These are phyloP conservation scores for Polytolypa hystricis DNA, from an alignment of 2,329 filamentous ascomycete genomes.

Conservation along the genomic window DNA sequence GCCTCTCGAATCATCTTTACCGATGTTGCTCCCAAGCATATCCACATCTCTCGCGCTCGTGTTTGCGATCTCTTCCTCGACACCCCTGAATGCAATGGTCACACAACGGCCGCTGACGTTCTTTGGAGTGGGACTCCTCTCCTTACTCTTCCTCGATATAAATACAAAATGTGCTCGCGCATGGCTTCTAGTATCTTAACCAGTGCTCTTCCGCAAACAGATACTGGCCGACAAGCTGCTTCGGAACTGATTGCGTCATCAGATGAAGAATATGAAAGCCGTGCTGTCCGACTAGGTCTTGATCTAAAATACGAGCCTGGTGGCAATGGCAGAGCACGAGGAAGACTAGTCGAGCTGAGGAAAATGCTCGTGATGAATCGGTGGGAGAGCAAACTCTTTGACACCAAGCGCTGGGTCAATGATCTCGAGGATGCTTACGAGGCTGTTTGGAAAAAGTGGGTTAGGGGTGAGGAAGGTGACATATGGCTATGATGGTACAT, in stretches of 20 bases:
- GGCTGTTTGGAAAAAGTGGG: slow-evolving; percentile 82
- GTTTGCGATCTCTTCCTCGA: slow-evolving; percentile 93
- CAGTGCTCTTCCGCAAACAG: slow-evolving; percentile 67
- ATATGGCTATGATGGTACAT: slow-evolving; percentile 57
- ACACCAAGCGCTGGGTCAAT: slow-evolving; percentile 80
- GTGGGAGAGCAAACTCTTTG: slow-evolving; percentile 79
- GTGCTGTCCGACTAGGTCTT: slow-evolving; percentile 57
- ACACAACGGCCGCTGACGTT: slow-evolving; percentile 93
- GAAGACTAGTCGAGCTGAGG: slow-evolving; percentile 67
- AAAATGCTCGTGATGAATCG: slow-evolving; percentile 71
- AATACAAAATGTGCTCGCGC: slow-evolving; percentile 97
- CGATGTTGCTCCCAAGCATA: slow-evolving; percentile 87
- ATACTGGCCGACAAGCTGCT: slow-evolving; percentile 56
- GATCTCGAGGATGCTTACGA: slow-evolving; percentile 85
- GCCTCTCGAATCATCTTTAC: slow-evolving; percentile 86
- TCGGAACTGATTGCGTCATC: slow-evolving; percentile 64
- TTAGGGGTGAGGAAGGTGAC: slow-evolving; percentile 75
- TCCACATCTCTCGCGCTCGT: slow-evolving; percentile 83
- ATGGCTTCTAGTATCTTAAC: slow-evolving; percentile 94
- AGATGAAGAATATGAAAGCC: slow-evolving; percentile 76
- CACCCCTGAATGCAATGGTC: slow-evolving; percentile 94
- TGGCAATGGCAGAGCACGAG: slow-evolving; percentile 33
- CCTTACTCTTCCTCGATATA: slow-evolving; percentile 78
- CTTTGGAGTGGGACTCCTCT: slow-evolving; percentile 93
- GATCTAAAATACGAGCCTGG: slow-evolving; percentile 48